Evolutionary conservation across 2,329 filamentous ascomycete species (phyloP), one percentile per base, ranked within the genome.

Genomic region (Verticillium tricorpus): DNA sequence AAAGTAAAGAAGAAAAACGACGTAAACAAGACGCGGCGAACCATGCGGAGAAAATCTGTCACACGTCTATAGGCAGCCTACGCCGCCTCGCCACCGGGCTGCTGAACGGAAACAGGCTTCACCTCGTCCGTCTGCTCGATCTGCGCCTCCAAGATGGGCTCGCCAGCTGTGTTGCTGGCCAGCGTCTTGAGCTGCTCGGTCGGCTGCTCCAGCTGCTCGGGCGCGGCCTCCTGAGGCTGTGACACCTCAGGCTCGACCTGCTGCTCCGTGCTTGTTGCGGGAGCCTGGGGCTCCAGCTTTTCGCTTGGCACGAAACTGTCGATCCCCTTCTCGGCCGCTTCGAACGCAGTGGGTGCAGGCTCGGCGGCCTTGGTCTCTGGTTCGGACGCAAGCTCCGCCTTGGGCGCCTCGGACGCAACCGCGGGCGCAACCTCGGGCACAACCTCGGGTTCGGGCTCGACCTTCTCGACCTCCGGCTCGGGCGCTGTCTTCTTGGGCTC

Each of bases 131-230:
- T 69, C 52, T 71, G 70, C 66, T 76, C 73, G 14, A 80, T 64
- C 28, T 71, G 70, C 2, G 76, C 74, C 62, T 77, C 72, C 11
- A 79, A 65, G n/a, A 81, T 70, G 35, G 74, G 73, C 68, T 80
- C 79, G 2, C 79, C 79, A 7, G 78, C 79, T 58, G 70, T 76
- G 64, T 81, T 79, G 12, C 74, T 69, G 28, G 70, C 76, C 19
- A 79, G 69, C 0, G 76, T 76, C 69, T 79, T 76, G 22, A 64
- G 58, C 35, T 68, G 68, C 54, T 65, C 61, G 34, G 63, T 58
- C 5, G 58, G 34, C 5, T 40, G 15, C 60, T 60, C 63, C 34
- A 50, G 54, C 25, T 58, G 40, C 28, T 63, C 56, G n/a, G 56
- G 45, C 25, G 64, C 64, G 5, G 55, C 57, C 22, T 34, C 60